A percentile compares a stretch with the other conserved stretches of the same genome.
phyloP scores from a whole-genome alignment of 148 eudicot species.

The Tetragonia tetragonoides region DNA sequence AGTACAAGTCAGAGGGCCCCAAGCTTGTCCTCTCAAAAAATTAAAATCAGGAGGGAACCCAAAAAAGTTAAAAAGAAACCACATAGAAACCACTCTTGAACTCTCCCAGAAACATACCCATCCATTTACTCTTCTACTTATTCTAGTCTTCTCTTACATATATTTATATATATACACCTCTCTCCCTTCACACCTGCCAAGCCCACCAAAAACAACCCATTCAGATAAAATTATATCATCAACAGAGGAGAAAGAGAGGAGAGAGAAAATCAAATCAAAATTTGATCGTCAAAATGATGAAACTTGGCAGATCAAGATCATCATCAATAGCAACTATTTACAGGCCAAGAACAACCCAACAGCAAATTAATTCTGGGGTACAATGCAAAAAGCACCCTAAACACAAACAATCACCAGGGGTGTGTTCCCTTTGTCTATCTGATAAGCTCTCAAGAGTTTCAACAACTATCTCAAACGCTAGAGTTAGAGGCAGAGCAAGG shows the following conservation, averaged over 20 bases:
- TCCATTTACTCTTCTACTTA: neutral
- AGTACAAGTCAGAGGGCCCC: no score
- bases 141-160: no score
- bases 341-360: conserved; percentile 2
- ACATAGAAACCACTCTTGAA: conserved; percentile 52
- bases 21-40: neutral
- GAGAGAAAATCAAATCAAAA: neutral
- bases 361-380: conserved; percentile 8
- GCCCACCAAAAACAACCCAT: neutral
- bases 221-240: no score
- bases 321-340: conserved; percentile 20
- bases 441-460: conserved; percentile 54
- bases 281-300: conserved; percentile 21
- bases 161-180: conserved; percentile 1
- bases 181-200: neutral
- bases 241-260: neutral
- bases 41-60: neutral
- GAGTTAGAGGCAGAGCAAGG: conserved; percentile 9
- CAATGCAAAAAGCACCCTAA: conserved; percentile 83
- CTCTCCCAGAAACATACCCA: conserved; percentile 37
- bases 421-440: conserved; percentile 67
- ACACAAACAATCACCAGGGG: conserved; percentile 81
- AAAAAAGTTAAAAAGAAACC: conserved; percentile 29
- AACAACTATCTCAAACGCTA: neutral
- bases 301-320: neutral